Evolutionary conservation across 2,329 filamentous ascomycete genomes (phyloP), one percentile per base, ranked within the genome.

Genomic region (Penicillium sp.): DNA sequence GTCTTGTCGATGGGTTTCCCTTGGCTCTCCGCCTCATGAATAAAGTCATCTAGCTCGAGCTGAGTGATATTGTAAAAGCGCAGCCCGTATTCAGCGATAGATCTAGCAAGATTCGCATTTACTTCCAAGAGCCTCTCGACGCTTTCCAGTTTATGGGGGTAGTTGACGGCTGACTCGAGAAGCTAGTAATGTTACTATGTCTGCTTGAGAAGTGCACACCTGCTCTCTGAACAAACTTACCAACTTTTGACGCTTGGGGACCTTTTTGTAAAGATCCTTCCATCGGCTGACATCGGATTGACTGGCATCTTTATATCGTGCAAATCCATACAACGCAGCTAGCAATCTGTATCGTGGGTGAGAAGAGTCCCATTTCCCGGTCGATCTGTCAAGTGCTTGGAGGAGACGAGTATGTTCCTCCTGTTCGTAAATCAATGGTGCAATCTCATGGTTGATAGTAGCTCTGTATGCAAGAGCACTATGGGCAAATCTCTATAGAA

Each of bases 141-240:
- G 1, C 69, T 68, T 13, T 73, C 67, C 16, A 84, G 77, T 58
- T 82, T 84, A 54, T 83, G 79, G 2, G 81, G 80, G 61, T 85
- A 88, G 44, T 82, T 75, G 39, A 86, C 67, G 1, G 79, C 71
- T n/a, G 81, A 79, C 57, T 86, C 83, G 2, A 88, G 77, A 2
- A 82, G 22, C 77, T 81, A 43, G 11, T 6, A 22, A 10, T 18
- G 21, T 52, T 24, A 52, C 36, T 6, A 16, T 39, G 5, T 22
- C 6, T 24, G 9, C 21, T 13, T 2, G 14, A 14, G 2, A 24
- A 7, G 5, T 13, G 11, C 46, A 24, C 49, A 22, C 27, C 24
- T 24, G n/a, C 2, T n/a, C 13, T n/a, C 34, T 14, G 5, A 21
- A 24, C 29, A 21, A 16, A 44, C 47, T n/a, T 55, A 62, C 61